Evolutionary conservation across 345 rosid species (phyloP).

Genomic region (Eucalyptus regnans): DNA sequence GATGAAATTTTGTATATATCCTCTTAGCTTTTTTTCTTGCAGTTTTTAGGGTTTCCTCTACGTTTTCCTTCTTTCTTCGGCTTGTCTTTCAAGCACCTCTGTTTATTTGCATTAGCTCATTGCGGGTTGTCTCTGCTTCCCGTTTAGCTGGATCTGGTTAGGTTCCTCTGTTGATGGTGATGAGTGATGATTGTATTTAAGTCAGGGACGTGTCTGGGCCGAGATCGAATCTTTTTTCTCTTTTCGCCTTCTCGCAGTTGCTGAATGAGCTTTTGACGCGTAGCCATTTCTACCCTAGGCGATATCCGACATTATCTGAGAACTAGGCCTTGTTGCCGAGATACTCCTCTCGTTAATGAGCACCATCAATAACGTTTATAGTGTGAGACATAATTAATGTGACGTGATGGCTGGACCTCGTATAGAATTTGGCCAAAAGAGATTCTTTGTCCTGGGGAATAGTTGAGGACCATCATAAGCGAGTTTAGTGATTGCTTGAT

Average conservation of each 20-base stretch:
- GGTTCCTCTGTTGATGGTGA: not conserved
- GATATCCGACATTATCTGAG: not conserved
- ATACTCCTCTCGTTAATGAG: not conserved
- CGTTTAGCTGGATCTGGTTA: not conserved
- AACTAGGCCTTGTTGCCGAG: not conserved
- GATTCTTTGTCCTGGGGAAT: not conserved
- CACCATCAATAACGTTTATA: not conserved
- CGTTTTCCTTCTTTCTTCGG: not conserved
- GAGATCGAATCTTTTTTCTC: not conserved
- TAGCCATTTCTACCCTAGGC: not conserved
- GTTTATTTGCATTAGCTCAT: not conserved
- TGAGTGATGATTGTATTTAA: not conserved
- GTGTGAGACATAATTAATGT: not conserved
- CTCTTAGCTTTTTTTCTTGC: slow-evolving; percentile 1
- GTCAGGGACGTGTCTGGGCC: not conserved
- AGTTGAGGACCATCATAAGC: not conserved
- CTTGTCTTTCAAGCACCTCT: not conserved
- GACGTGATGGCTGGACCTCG: not conserved
- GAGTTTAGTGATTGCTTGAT: not conserved
- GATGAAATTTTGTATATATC: slow-evolving; percentile 27
- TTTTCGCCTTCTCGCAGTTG: not conserved
- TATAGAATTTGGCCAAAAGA: not conserved
- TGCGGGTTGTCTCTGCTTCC: not conserved
- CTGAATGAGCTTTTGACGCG: not conserved
- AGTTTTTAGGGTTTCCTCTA: not conserved